Conservation (phyloP, 2,329 filamentous ascomycete genomes). For the Bipolaris cookei region DNA sequence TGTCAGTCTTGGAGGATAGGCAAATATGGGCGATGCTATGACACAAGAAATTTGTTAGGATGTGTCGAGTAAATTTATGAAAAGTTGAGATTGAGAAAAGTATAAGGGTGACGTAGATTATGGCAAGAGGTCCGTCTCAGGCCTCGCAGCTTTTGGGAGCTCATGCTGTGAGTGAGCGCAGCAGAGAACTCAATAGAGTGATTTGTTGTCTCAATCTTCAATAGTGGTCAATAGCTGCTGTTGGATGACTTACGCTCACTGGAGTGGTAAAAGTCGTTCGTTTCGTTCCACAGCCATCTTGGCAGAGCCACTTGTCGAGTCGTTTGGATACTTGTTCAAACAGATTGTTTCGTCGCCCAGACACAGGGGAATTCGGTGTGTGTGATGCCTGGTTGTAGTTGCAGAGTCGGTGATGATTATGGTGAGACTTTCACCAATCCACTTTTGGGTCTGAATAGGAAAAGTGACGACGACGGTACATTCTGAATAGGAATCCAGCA, state of each 20-base stretch:
- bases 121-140: not conserved
- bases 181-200: conserved; percentile 12
- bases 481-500: conserved; percentile 32
- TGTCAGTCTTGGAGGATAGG: not conserved
- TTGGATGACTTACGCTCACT: conserved; percentile 16
- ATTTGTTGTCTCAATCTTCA: conserved; percentile 27
- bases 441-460: conserved; percentile 46
- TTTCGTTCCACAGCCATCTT: conserved; percentile 2
- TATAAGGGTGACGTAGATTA: not conserved
- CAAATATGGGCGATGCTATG: not conserved
- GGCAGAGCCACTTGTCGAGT: conserved; percentile 4
- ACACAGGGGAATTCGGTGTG: conserved; percentile 1
- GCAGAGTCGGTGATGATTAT: conserved; percentile 13
- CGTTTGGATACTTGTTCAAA: conserved; percentile 10
- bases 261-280: conserved; percentile 22
- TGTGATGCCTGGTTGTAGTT: conserved; percentile 3
- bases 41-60: conserved; percentile 1
- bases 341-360: conserved; percentile 10
- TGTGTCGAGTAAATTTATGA: not conserved
- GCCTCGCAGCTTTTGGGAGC: not conserved
- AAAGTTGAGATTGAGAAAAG: conserved; percentile 3
- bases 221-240: conserved; percentile 33
- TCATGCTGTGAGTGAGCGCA: not conserved
- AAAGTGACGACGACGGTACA: conserved; percentile 13
- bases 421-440: conserved; percentile 28